Base-by-base conservation (phyloP, 2,329 filamentous ascomycete species). In the Penicillium sp. region DNA sequence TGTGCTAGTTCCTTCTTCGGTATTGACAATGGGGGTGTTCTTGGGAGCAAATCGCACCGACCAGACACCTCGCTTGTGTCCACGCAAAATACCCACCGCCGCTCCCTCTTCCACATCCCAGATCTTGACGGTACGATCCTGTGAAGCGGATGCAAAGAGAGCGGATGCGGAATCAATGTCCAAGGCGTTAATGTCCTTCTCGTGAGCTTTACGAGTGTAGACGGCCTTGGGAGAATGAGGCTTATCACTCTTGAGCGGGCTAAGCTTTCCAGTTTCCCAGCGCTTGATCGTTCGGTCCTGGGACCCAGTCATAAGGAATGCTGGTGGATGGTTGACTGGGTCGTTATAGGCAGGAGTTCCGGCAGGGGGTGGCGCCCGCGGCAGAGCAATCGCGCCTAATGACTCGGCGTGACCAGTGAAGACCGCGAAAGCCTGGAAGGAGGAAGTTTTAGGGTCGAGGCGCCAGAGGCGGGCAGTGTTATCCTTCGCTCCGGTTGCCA, bases 161-260 rank as follows among this genome's bases (percentile, higher is more conserved):
- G 88, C 86, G 4, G 86, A 87, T 1, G 85, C 83, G 25, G 87
- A 84, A 65, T 93, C 91, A 11, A 95, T 84, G 65, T 96, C 92
- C 54, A 99, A 85, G 2, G 95, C 93, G 70, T 99, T 99, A 78
- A 99, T 99, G 68, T 99, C 95, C 75, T 99, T 99, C 73, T 99
- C 95, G 77, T 99, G 95, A 0, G 95, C 95, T 77, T 97, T 96
- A 59, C 95, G 87, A 0, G 95, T 98, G 76, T 91, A 99, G 4
- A 88, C 79, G 43, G 92, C 92, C 68, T 80, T 80, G 3, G 74
- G 73, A 10, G 70, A 65, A 54, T 75, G 74, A n/a, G 75, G 72
- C 42, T 68, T 73, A 10, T 70, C 69, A 11, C 70, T 65, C 48
- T 71, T 71, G 10, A 87, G 80, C 10, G 84, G 82, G 59, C 84